Evolutionary conservation across 2,329 filamentous ascomycete genomes (phyloP).

Genomic region (Neofusicoccum parvum): DNA sequence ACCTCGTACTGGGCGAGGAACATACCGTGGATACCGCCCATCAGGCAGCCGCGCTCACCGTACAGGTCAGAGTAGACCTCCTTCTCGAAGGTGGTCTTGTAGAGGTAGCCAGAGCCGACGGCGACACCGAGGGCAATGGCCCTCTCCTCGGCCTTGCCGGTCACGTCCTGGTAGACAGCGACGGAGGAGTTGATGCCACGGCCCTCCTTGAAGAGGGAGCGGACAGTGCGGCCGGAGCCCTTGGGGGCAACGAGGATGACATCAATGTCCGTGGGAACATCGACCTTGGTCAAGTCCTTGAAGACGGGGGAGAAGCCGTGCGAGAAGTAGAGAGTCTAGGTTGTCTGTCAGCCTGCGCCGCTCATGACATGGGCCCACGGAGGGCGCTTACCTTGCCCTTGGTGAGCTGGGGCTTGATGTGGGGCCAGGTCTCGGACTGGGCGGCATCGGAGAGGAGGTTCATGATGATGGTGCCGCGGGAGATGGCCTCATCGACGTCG

Average conservation of each 20-base stretch:
- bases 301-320: conserved; percentile 99
- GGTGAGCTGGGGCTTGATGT: conserved; percentile 95
- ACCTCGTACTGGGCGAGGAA: conserved; percentile 99
- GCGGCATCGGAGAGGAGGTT: conserved; percentile 98
- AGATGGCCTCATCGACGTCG: conserved; percentile 95
- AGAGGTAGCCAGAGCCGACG: conserved; percentile 96
- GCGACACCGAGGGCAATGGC: conserved; percentile 95
- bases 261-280: conserved; percentile 92
- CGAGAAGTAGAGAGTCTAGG: conserved; percentile 97
- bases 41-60: conserved; percentile 99
- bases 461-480: conserved; percentile 94
- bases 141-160: conserved; percentile 97
- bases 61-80: conserved; percentile 99
- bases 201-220: conserved; percentile 97
- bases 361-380: background rate
- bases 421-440: conserved; percentile 97
- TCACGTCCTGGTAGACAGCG: conserved; percentile 97
- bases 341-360: conserved; percentile 27
- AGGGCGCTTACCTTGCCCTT: conserved; percentile 83
- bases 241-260: conserved; percentile 99
- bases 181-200: conserved; percentile 99
- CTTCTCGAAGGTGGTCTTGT: conserved; percentile 99
- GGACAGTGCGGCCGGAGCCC: conserved; percentile 97
- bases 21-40: conserved; percentile 99
- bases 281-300: conserved; percentile 99